Evolutionary conservation across 371 early-diverging fungal species (phyloP), one percentile per base, ranked within the genome.

Genomic region (Coemansia sp.): DNA sequence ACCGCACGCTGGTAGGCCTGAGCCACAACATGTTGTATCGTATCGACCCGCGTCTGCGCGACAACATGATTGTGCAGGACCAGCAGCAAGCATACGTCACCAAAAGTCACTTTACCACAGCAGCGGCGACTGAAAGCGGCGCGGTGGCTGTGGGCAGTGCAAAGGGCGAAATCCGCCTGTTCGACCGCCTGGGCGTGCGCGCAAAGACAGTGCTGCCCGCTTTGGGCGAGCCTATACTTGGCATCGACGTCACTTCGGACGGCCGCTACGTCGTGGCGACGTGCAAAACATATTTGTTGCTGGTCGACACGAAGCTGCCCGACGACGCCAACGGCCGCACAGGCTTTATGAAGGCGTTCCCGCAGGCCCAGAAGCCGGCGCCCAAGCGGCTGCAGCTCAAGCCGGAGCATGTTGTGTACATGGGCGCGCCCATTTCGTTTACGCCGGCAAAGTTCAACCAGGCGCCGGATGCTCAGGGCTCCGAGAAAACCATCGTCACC

Each of bases 381-480:
- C 93, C 95, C 37, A 83, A 82, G 59, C 87, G 91, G 58, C 85
- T 99, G 28, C 89, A 91, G 70, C 84, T 99, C 33, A 85, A 86
- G 69, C 98, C 98, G 2, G 93, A 96, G 80, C 96, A 99, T 71
- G 88, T 95, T 30, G 92, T 91, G 5, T 84, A 86, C 40, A 93
- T 97, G 86, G 87, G 86, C 72, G 30, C 71, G 28, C 69, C 81
- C 21, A 84, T 96, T 11, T 80, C 84, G 39, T 99, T 98, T 67
- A 96, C 97, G 14, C 88, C 94, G 7, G 99, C 97, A 4, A 85
- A 88, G 52, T 98, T 99, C 85, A 94, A 95, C 83, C 88, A 89
- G 2, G 90, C 93, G 65, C 83, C 84, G 9, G 86, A 86, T 23
- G 67, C 72, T 33, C 80, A 79, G 59, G 25, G 52, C 60, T 65